phyloP scores from a whole-genome alignment of 768 basidiomycete species.

The Rhodotorula sphaerocarpa region DNA sequence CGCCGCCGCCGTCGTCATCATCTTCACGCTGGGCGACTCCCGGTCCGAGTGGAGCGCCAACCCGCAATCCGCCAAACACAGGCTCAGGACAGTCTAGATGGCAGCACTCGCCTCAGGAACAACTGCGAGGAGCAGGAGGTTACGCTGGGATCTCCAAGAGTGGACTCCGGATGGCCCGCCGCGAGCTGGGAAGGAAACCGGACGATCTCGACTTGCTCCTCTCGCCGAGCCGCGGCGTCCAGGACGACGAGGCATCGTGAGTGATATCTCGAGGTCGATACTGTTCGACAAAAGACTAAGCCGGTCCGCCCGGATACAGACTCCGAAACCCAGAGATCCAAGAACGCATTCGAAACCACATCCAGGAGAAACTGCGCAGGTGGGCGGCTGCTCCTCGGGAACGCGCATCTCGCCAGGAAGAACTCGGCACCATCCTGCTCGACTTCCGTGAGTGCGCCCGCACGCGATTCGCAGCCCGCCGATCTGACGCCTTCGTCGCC shows the following conservation, averaged over 20 bases:
- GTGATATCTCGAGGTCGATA: neutral
- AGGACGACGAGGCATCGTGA: slow-evolving; percentile 12
- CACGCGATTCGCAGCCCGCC: too few species aligned
- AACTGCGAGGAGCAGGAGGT: too few species aligned
- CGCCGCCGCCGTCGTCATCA: too few species aligned
- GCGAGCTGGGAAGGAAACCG: slow-evolving; percentile 12
- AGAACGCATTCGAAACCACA: slow-evolving; percentile 23
- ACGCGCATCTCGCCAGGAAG: neutral
- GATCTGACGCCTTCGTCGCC: too few species aligned
- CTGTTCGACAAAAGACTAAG: too few species aligned
- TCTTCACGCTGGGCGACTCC: too few species aligned
- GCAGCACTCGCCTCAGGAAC: too few species aligned
- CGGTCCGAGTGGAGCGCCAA: too few species aligned
- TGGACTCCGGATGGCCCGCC: slow-evolving; percentile 16
- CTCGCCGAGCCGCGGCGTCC: slow-evolving; percentile 22
- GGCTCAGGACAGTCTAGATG: too few species aligned
- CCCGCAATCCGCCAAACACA: too few species aligned
- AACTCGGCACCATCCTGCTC: slow-evolving; percentile 31
- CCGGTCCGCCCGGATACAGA: neutral
- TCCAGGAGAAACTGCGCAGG: slow-evolving; percentile 16
- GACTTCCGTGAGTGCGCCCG: slow-evolving; percentile 33
- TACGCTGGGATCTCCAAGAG: slow-evolving; percentile 1
- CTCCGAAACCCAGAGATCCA: slow-evolving; percentile 16
- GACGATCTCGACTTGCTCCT: slow-evolving; percentile 25
- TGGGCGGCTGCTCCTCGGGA: neutral